Evolutionary conservation across 176 grass and related monocot species (phyloP).

Genomic region (Cenchrus americanus): DNA sequence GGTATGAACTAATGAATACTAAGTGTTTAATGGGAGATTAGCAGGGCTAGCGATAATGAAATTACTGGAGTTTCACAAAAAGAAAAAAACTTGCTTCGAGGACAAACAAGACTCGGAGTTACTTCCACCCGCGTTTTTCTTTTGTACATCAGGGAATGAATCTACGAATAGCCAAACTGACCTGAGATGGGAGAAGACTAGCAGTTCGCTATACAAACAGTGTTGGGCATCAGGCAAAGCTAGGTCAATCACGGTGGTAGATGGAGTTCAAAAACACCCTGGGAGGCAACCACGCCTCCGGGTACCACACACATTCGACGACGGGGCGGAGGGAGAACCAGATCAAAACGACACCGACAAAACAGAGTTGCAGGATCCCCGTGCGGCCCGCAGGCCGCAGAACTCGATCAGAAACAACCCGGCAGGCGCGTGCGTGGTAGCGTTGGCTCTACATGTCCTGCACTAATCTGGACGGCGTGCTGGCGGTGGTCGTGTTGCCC

Average conservation of each 20-base stretch:
- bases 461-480: slow-evolving; percentile 48
- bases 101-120: neutral
- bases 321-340: neutral
- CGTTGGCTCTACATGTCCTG: slow-evolving; percentile 41
- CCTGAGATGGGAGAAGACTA: neutral
- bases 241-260: slow-evolving; percentile 27
- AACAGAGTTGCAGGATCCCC: neutral
- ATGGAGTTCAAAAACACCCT: slow-evolving; percentile 15
- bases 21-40: no score
- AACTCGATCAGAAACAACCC: neutral
- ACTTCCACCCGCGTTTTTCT: neutral
- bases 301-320: neutral
- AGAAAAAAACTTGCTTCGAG: neutral
- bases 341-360: slow-evolving; percentile 29
- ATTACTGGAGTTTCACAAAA: neutral
- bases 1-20: no score
- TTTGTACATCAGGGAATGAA: neutral
- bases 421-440: neutral
- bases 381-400: neutral
- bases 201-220: slow-evolving; percentile 32
- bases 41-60: no score
- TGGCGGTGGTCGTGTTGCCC: slow-evolving; percentile 57
- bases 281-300: neutral
- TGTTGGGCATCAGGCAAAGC: neutral
- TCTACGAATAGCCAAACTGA: neutral